Conservation (phyloP, 2,329 filamentous ascomycete species). For the Phyllosticta ampelicida region DNA sequence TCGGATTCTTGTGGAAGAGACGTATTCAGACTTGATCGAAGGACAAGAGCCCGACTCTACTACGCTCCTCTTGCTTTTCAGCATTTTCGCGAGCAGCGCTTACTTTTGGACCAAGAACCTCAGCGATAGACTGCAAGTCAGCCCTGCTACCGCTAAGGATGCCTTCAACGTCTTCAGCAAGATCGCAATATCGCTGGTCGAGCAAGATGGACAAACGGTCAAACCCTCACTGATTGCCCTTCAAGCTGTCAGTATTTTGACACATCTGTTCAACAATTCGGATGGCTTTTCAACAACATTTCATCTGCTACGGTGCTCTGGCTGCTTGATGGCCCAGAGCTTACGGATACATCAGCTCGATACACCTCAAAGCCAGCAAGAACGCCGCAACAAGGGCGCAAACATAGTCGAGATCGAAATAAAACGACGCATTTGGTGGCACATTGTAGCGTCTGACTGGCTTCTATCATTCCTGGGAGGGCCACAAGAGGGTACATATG, state of each 20-base stretch:
- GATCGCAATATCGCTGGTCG: not conserved
- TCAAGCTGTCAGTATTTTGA: slow-evolving; percentile 26
- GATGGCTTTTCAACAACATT: slow-evolving; percentile 27
- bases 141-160: not conserved
- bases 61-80: slow-evolving; percentile 20
- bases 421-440: slow-evolving; percentile 33
- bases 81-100: slow-evolving; percentile 24
- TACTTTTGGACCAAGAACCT: slow-evolving; percentile 20
- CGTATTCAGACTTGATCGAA: not conserved
- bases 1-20: not conserved
- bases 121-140: not conserved
- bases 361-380: not conserved
- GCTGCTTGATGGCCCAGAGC: slow-evolving; percentile 19
- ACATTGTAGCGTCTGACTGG: slow-evolving; percentile 29
- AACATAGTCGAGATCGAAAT: slow-evolving; percentile 24
- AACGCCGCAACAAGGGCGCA: slow-evolving; percentile 6
- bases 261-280: slow-evolving; percentile 24
- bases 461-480: slow-evolving; percentile 12
- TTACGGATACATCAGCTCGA: slow-evolving; percentile 15
- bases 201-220: not conserved
- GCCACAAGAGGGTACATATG: slow-evolving; percentile 26
- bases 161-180: not conserved
- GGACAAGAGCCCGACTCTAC: not conserved
- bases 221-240: slow-evolving; percentile 24
- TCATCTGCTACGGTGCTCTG: slow-evolving; percentile 22